Conservation (phyloP, 257 asterid species). For the Linaria vulgaris region DNA sequence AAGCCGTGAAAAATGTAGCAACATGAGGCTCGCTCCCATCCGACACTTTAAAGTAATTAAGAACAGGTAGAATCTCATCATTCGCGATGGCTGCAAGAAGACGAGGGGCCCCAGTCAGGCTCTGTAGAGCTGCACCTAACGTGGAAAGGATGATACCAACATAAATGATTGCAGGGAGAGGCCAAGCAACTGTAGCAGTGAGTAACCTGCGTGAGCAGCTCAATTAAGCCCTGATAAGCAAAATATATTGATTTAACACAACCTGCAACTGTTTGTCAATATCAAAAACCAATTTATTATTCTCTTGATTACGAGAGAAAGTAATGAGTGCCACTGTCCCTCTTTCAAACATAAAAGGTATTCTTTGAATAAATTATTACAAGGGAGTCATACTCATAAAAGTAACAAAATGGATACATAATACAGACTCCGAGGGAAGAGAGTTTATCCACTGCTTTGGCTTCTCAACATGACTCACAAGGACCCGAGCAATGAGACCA, state of each 20-base stretch:
- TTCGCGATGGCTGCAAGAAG: constrained; percentile 99
- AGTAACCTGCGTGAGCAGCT: constrained; percentile 76
- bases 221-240: constrained; percentile 33
- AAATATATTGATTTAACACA: not conserved
- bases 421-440: not conserved
- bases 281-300: no score
- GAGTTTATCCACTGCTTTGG: no score
- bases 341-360: not conserved
- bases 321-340: not conserved
- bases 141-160: constrained; percentile 95
- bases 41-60: constrained; percentile 86
- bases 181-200: constrained; percentile 98
- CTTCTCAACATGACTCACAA: no score
- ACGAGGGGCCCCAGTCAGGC: constrained; percentile 97
- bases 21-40: constrained; percentile 87
- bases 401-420: constrained; percentile 1
- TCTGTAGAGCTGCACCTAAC: constrained; percentile 98
- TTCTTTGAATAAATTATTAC: constrained; percentile 6
- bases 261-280: no score
- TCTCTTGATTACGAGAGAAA: not conserved
- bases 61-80: constrained; percentile 96
- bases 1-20: constrained; percentile 93
- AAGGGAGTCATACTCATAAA: not conserved
- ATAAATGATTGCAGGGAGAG: constrained; percentile 80
- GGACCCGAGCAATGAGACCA: no score